These are phyloP conservation scores for Periconia macrospinosa DNA, from an alignment of 2,329 filamentous ascomycete species.

Conservation along the genomic window DNA sequence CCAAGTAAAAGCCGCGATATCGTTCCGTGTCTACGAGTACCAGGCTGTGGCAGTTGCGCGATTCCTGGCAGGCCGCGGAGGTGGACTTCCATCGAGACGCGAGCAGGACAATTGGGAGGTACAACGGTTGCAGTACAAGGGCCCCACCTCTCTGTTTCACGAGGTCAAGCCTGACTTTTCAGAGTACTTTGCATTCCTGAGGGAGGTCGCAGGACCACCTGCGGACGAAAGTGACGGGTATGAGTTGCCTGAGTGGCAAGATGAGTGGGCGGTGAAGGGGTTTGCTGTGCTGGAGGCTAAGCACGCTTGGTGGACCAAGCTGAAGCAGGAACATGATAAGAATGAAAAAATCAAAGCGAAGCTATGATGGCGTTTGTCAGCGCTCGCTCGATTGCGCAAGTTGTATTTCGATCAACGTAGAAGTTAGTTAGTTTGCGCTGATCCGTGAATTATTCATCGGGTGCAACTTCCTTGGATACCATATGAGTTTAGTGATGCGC, in stretches of 20 bases:
- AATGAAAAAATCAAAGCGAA: conserved; percentile 1
- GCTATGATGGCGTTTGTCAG: neutral
- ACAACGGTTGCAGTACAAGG: conserved; percentile 6
- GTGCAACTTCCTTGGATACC: too few relatives aligned
- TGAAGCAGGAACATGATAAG: conserved; percentile 1
- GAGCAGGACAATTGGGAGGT: conserved; percentile 11
- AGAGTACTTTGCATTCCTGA: conserved; percentile 13
- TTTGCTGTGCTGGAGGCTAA: conserved; percentile 13
- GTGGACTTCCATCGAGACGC: conserved; percentile 3
- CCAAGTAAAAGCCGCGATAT: conserved; percentile 10
- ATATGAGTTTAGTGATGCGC: too few relatives aligned
- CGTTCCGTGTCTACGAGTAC: conserved; percentile 17
- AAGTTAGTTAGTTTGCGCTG: neutral
- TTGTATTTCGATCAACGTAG: neutral
- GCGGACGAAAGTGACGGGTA: conserved; percentile 9
- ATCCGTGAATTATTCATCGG: too few relatives aligned
- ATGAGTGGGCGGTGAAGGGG: conserved; percentile 11
- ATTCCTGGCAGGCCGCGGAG: conserved; percentile 9
- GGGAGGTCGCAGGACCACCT: conserved; percentile 10
- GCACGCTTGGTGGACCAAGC: conserved; percentile 8
- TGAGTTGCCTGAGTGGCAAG: conserved; percentile 12
- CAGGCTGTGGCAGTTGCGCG: conserved; percentile 19
- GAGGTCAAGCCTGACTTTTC: conserved; percentile 15
- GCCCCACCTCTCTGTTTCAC: conserved; percentile 11
- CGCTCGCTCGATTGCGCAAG: neutral